A percentile compares a stretch with the other conserved stretches of the same genome.
Conservation (phyloP, 768 basidiomycete genomes). For the Stropharia rugosoannulata region DNA sequence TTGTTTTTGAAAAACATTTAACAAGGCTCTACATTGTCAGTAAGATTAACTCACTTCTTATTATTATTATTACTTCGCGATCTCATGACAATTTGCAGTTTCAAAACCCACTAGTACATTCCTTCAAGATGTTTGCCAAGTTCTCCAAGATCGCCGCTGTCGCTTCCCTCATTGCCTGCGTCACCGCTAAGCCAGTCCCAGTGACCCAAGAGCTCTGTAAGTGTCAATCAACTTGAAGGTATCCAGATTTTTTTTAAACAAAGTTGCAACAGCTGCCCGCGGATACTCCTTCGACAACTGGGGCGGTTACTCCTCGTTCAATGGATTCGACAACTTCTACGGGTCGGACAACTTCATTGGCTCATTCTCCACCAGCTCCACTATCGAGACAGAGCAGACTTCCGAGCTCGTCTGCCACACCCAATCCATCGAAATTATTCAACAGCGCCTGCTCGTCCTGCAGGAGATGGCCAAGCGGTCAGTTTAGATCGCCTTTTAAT, state of each 20-base stretch:
- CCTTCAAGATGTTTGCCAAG: conserved; percentile 36
- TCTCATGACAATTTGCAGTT: conserved; percentile 5
- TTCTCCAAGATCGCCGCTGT: conserved; percentile 22
- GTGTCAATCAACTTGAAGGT: not conserved
- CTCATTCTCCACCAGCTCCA: conserved; percentile 16
- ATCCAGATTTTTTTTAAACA: not conserved
- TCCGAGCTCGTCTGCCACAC: conserved; percentile 38
- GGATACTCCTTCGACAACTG: conserved; percentile 33
- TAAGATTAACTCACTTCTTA: no score
- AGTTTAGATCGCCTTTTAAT: not conserved
- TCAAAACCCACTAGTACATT: conserved; percentile 15
- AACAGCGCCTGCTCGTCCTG: conserved; percentile 43
- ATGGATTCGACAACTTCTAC: conserved; percentile 45
- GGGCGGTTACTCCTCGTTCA: conserved; percentile 33
- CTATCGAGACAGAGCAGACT: conserved; percentile 27
- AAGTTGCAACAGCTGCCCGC: conserved; percentile 10
- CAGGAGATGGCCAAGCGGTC: conserved; percentile 47
- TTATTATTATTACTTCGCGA: no score
- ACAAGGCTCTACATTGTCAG: conserved; percentile 11
- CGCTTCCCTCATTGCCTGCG: conserved; percentile 20
- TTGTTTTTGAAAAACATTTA: conserved; percentile 11
- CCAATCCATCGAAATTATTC: conserved; percentile 37
- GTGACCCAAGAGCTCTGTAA: conserved; percentile 16
- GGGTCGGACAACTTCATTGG: conserved; percentile 44
- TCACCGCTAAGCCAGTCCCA: conserved; percentile 26